phyloP scores from a whole-genome alignment of 148 eudicot genomes.

The Tetragonia tetragonoides region DNA sequence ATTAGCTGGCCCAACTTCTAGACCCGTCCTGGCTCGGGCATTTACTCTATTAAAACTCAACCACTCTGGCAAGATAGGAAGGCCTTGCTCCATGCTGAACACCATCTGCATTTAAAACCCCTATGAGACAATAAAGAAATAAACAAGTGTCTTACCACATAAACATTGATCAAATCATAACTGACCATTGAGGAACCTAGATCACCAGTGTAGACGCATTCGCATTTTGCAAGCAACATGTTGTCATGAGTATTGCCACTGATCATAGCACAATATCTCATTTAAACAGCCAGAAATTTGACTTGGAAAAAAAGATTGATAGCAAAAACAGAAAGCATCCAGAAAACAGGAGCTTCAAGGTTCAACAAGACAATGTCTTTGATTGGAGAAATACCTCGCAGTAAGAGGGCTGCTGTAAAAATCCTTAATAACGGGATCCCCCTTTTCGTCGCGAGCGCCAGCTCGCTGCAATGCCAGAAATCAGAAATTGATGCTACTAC shows the following conservation, averaged over 20 bases:
- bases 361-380: background rate
- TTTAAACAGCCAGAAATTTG: background rate
- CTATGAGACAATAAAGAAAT: constrained; percentile 9
- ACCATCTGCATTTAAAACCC: constrained; percentile 58
- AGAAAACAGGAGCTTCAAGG: constrained; percentile 5
- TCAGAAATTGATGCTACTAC: background rate
- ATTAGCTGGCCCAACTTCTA: constrained; percentile 67
- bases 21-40: constrained; percentile 84
- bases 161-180: constrained; percentile 8
- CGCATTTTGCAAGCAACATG: constrained; percentile 81
- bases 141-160: background rate
- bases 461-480: constrained; percentile 56
- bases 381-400: constrained; percentile 59
- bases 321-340: background rate
- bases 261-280: constrained; percentile 24
- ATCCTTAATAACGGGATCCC: constrained; percentile 84
- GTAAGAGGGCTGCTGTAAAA: constrained; percentile 79
- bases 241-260: constrained; percentile 90
- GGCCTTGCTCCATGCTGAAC: constrained; percentile 94
- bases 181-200: constrained; percentile 95
- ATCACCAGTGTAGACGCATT: constrained; percentile 92
- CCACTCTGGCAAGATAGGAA: constrained; percentile 91
- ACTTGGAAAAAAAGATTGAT: background rate
- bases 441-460: constrained; percentile 93
- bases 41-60: constrained; percentile 75